Evolutionary conservation across 2,329 filamentous ascomycete species (phyloP), one percentile per base, ranked within the genome.

Genomic region (Aspergillus novofumigatus): DNA sequence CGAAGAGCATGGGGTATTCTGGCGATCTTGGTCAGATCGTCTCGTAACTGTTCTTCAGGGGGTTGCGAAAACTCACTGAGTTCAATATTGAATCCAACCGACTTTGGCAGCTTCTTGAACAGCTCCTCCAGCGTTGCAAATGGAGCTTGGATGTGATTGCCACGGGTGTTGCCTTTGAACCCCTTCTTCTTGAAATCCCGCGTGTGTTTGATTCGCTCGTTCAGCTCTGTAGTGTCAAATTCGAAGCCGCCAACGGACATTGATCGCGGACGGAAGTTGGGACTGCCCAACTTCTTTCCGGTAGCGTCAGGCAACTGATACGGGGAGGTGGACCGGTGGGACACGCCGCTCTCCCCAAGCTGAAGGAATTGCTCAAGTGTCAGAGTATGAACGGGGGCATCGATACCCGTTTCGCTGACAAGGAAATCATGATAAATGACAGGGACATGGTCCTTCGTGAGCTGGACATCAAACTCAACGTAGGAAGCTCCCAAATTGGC

Each of bases 361-460:
- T 96, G 91, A 21, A 97, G 82, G 70, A 97, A 97, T 61, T 78
- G 94, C 69, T 99, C 93, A 3, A 97, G 78, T 0, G 94, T 99
- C 62, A 99, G 80, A 0, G 91, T 96, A 71, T 99, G 94, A 1
- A 99, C 93, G 0, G 94, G 94, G 0, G 94, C 94, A 69, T 99
- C 94, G 54, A 97, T 94, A 9, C 95, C 94, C 0, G 94, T 97
- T 76, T 99, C 94, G 70, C 92, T 96, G 72, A 99, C 94, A 14
- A 97, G 81, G 69, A 99, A 99, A 73, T 99, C 94, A 71, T 99
- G 94, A 71, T 99, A 99, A 67, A 99, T 96, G 62, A 99, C 93
- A 0, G 94, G 94, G 1, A 99, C 92, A 67, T 95, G 92, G 70
- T 99, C 94, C 70, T 99, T 99, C n/a, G 94, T 99, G 42, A 99